Conservation (phyloP, 75 land plant genomes). For the Larix kaempferi region DNA sequence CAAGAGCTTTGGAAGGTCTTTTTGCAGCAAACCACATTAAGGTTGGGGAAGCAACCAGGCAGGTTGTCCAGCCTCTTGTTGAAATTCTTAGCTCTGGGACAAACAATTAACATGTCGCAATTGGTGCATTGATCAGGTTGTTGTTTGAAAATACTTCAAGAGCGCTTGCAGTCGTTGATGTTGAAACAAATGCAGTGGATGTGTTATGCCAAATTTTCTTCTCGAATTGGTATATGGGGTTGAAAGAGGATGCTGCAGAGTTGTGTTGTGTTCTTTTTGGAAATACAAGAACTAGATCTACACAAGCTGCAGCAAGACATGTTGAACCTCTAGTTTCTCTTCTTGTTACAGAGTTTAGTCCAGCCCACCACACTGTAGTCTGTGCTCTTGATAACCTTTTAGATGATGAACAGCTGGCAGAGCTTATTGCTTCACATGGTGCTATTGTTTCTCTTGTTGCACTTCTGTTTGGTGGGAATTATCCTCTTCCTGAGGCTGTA, state of each 20-base stretch:
- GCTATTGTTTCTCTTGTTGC: slow-evolving; percentile 91
- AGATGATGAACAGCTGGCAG: slow-evolving; percentile 96
- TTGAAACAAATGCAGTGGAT: slow-evolving; percentile 92
- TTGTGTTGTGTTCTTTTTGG: slow-evolving; percentile 81
- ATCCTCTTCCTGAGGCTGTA: slow-evolving; percentile 71
- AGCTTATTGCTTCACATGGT: slow-evolving; percentile 90
- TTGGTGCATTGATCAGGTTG: slow-evolving; percentile 77
- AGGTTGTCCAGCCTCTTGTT: slow-evolving; percentile 86
- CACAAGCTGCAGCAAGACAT: slow-evolving; percentile 82
- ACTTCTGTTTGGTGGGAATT: slow-evolving; percentile 74
- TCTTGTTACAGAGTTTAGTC: slow-evolving; percentile 55
- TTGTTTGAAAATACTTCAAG: slow-evolving; percentile 79
- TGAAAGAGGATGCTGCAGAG: slow-evolving; percentile 93
- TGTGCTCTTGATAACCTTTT: slow-evolving; percentile 85
- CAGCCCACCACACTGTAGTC: slow-evolving; percentile 83
- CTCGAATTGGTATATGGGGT: slow-evolving; percentile 78
- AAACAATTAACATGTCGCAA: slow-evolving; percentile 91
- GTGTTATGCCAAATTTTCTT: slow-evolving; percentile 80
- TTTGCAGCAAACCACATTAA: slow-evolving; percentile 80
- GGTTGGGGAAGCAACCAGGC: slow-evolving; percentile 68
- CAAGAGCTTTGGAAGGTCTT: slow-evolving; percentile 79
- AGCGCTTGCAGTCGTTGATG: slow-evolving; percentile 85
- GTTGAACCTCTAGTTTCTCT: slow-evolving; percentile 91
- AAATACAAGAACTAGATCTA: slow-evolving; percentile 80
- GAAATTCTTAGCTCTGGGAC: slow-evolving; percentile 86